Base-by-base conservation (phyloP, 2,329 filamentous ascomycete species). In the Dactylellina leptospora region DNA sequence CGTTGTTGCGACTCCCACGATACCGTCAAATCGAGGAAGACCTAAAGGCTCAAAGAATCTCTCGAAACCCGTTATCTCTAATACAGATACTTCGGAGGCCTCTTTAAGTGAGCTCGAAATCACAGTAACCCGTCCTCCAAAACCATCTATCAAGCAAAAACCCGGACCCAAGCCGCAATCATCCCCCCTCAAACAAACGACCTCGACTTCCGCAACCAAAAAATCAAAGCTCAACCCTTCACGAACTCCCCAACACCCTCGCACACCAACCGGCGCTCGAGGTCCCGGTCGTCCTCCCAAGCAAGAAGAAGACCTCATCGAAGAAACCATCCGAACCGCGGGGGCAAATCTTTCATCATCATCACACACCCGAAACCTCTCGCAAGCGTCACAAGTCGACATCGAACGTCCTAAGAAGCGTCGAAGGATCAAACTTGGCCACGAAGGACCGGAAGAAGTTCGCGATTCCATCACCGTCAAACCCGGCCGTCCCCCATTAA, bases 201-300 rank as follows among this genome's bases (percentile, higher is more conserved):
- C 16, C 5, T n/a, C n/a, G n/a, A n/a, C 16, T 20, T 2, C 8
- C 2, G 18, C 36, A 22, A 18, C 11, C 33, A 48, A 53, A n/a
- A 53, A 54, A 36, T 30, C 30, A 36, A 53, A 25, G 11, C 47
- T 72, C 5, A 64, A 64, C 8, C 68, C 68, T 3, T 59, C 68
- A 11, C 27, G 68, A 48, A n/a, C 47, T 27, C 68, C 47, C 4
- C 64, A 72, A 40, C 59, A 45, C 16, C 38, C 59, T 23, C 38
- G 53, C 1, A 55, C 45, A 8, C 68, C 68, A 22, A 54, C 38
- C 4, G 68, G 68, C n/a, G 59, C 68, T 16, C 68, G 68, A 13
- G 68, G 68, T 18, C 68, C 68, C 9, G 68, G 68, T 23, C 68
- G 68, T 30, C 68, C 68, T 23, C 59, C 68, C 27, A 55, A 59